phyloP scores from a whole-genome alignment of 2,329 filamentous ascomycete genomes.

The Colletotrichum echinochloae region DNA sequence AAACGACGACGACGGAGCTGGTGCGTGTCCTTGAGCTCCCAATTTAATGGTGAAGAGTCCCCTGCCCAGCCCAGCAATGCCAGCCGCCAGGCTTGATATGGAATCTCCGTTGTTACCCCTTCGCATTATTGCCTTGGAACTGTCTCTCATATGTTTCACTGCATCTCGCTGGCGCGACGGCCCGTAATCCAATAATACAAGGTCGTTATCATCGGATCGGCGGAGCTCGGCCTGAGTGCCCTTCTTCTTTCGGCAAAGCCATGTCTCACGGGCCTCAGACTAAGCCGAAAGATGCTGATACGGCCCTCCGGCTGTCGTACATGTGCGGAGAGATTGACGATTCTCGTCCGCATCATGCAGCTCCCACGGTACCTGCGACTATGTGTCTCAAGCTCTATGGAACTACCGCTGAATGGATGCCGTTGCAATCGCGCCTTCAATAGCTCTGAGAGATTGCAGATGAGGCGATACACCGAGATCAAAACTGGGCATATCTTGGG shows the following conservation, averaged over 20 bases:
- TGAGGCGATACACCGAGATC: background rate
- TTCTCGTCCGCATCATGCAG: background rate
- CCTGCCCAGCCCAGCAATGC: background rate
- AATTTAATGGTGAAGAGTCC: background rate
- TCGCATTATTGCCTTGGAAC: slow-evolving; percentile 21
- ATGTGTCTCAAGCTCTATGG: background rate
- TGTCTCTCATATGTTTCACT: slow-evolving; percentile 23
- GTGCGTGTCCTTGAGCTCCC: background rate
- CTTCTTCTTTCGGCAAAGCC: slow-evolving; percentile 17
- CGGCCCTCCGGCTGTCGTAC: background rate
- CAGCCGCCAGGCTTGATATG: background rate
- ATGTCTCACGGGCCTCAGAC: slow-evolving; percentile 26
- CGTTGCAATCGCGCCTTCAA: background rate
- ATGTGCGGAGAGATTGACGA: background rate
- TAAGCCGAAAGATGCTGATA: background rate
- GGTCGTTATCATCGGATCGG: slow-evolving; percentile 21
- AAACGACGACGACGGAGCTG: background rate
- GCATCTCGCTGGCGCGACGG: slow-evolving; percentile 32
- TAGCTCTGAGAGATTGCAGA: no score
- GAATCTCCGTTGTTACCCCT: slow-evolving; percentile 15
- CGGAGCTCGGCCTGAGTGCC: background rate
- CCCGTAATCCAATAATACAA: slow-evolving; percentile 26
- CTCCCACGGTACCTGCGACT: background rate
- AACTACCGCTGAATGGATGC: background rate
- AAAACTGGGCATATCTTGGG: background rate